phyloP scores from a whole-genome alignment of 108 stramenopile species.

The Fistulifera solaris region DNA sequence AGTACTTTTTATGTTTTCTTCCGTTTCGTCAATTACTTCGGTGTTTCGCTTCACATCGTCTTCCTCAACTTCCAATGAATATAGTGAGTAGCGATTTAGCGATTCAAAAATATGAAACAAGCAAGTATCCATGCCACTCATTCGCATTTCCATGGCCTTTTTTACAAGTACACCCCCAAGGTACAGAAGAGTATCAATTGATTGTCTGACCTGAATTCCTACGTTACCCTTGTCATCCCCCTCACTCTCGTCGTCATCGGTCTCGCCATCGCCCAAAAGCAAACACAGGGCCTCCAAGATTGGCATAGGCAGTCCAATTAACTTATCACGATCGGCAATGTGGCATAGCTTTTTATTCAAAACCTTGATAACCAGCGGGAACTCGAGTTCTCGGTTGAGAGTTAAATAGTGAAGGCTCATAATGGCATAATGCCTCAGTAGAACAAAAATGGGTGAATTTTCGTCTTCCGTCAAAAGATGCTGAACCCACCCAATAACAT shows the following conservation, averaged over 20 bases:
- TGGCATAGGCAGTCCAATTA: constrained; percentile 25
- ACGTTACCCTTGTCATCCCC: constrained; percentile 8
- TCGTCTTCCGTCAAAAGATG: constrained; percentile 30
- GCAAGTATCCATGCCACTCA: no score
- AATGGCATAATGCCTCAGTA: constrained; percentile 41
- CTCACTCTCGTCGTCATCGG: constrained; percentile 27
- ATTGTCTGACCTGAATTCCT: background rate
- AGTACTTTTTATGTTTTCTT: background rate
- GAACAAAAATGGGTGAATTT: constrained; percentile 2
- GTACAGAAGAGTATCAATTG: constrained; percentile 4
- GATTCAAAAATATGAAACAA: constrained; percentile 27
- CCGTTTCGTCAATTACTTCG: constrained; percentile 6
- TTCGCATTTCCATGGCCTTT: no score
- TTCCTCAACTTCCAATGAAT: constrained; percentile 45
- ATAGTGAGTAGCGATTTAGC: constrained; percentile 35
- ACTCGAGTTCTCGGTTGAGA: constrained; percentile 56
- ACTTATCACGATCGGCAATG: constrained; percentile 24
- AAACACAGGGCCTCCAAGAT: constrained; percentile 47
- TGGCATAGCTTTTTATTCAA: constrained; percentile 47
- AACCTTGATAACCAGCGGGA: constrained; percentile 58
- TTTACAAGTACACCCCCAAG: background rate
- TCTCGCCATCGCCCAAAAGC: constrained; percentile 53
- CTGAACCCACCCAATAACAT: constrained; percentile 37
- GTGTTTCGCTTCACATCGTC: constrained; percentile 26
- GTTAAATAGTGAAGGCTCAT: constrained; percentile 45